Evolutionary conservation across 805 yeast species (phyloP).

Genomic region (Sungouiella blattae): DNA sequence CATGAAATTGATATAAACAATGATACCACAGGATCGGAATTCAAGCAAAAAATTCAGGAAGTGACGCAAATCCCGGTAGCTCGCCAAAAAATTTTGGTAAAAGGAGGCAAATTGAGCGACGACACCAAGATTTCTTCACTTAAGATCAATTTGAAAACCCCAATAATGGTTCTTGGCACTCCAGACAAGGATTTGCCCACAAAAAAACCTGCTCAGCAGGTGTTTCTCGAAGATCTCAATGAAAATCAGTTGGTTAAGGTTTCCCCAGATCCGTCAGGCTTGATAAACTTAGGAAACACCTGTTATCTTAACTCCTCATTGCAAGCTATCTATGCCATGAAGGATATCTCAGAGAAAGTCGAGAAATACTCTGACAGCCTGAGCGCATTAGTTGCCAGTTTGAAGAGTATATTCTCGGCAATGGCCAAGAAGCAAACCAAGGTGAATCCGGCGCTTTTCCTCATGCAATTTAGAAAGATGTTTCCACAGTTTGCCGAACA

Average conservation of each 20-base stretch:
- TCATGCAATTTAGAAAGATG: conserved; percentile 58
- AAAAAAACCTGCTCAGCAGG: conserved; percentile 51
- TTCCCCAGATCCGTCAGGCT: conserved; percentile 57
- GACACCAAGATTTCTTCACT: conserved; percentile 53
- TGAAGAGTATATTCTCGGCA: conserved; percentile 44
- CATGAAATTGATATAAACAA: conserved; percentile 44
- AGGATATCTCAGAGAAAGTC: conserved; percentile 36
- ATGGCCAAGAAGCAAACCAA: conserved; percentile 43
- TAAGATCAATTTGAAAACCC: conserved; percentile 59
- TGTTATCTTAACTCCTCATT: conserved; percentile 72
- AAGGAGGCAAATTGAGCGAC: conserved; percentile 83
- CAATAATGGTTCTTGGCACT: conserved; percentile 88
- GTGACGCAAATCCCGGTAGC: conserved; percentile 80
- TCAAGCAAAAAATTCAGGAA: conserved; percentile 67
- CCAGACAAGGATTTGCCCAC: conserved; percentile 61
- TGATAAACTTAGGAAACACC: conserved; percentile 70
- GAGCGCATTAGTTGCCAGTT: conserved; percentile 23
- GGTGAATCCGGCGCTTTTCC: conserved; percentile 67
- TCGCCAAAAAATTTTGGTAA: conserved; percentile 85
- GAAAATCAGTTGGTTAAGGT: conserved; percentile 38
- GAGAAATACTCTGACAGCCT: conserved; percentile 9
- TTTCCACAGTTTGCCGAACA: conserved; percentile 91
- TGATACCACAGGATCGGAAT: conserved; percentile 52
- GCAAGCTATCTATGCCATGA: conserved; percentile 49
- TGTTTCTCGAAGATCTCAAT: conserved; percentile 68